Percentiles rank a stretch among this genome's conserved stretches.
Conservation (phyloP, 805 yeast species). For the Cyberlindnera galapagoensis region DNA sequence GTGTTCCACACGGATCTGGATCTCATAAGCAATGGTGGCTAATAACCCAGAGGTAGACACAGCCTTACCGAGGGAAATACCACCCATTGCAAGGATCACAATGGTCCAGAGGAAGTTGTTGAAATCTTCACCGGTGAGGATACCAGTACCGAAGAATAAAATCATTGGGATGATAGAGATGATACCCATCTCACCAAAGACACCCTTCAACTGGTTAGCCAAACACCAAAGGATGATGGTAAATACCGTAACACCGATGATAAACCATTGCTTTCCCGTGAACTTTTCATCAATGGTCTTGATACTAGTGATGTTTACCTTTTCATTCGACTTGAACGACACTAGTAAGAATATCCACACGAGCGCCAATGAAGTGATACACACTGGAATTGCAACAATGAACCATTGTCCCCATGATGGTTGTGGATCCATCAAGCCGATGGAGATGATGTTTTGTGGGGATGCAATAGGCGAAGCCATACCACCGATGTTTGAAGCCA, state of each 20-base stretch:
- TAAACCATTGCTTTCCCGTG: constrained; percentile 67
- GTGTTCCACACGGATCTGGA: constrained; percentile 59
- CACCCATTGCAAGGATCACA: constrained; percentile 96
- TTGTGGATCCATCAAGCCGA: constrained; percentile 79
- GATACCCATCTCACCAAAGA: constrained; percentile 96
- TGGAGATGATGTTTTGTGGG: constrained; percentile 91
- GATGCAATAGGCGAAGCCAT: constrained; percentile 97
- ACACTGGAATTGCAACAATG: constrained; percentile 76
- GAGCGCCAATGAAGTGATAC: constrained; percentile 50
- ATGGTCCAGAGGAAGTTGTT: constrained; percentile 97
- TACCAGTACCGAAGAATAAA: constrained; percentile 89
- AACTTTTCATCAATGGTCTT: constrained; percentile 57
- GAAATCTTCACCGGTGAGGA: constrained; percentile 82
- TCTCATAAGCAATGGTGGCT: constrained; percentile 64
- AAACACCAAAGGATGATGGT: constrained; percentile 91
- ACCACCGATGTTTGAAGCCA: constrained; percentile 92
- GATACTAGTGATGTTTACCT: constrained; percentile 41
- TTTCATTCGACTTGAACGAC: constrained; percentile 51
- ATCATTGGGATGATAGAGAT: constrained; percentile 85
- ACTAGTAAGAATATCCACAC: constrained; percentile 71
- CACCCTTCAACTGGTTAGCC: constrained; percentile 61
- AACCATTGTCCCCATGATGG: constrained; percentile 95
- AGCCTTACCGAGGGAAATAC: constrained; percentile 91
- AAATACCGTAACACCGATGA: constrained; percentile 53
- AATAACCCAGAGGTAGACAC: constrained; percentile 88